These are phyloP conservation scores for Aegilops tauschii DNA, from an alignment of 176 grass and related monocot species.

Conservation along the genomic window DNA sequence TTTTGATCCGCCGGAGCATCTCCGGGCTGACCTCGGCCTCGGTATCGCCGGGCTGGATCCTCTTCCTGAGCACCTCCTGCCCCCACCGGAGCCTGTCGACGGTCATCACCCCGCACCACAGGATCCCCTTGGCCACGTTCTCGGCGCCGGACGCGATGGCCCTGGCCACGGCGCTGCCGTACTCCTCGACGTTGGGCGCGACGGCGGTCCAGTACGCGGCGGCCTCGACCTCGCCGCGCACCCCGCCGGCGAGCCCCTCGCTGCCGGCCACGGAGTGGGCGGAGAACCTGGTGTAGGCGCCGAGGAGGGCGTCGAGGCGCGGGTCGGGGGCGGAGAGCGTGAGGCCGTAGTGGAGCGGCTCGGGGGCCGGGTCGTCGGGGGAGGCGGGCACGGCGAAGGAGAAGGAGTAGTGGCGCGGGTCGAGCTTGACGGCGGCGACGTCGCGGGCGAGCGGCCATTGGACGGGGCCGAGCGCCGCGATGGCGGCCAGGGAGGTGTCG, in stretches of 20 bases:
- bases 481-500: constrained; percentile 54
- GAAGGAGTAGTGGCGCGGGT: constrained; percentile 75
- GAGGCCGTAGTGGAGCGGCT: constrained; percentile 69
- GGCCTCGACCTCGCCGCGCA: constrained; percentile 50
- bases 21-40: constrained; percentile 62
- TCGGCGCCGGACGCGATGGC: constrained; percentile 60
- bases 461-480: constrained; percentile 37
- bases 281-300: constrained; percentile 56
- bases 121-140: constrained; percentile 59
- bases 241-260: constrained; percentile 32
- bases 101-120: constrained; percentile 82
- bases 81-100: constrained; percentile 72
- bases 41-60: constrained; percentile 46
- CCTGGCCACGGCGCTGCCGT: constrained; percentile 55
- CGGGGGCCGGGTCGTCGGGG: constrained; percentile 35
- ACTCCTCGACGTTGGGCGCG: constrained; percentile 84
- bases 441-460: constrained; percentile 81
- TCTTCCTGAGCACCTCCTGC: constrained; percentile 65
- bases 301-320: constrained; percentile 51
- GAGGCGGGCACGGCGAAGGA: constrained; percentile 63
- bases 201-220: constrained; percentile 87
- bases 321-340: constrained; percentile 47
- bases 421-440: constrained; percentile 70
- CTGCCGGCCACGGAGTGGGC: constrained; percentile 48
- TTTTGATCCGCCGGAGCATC: constrained; percentile 69